A percentile compares a stretch with the other conserved stretches of the same genome.
phyloP scores from a whole-genome alignment of 2,329 filamentous ascomycete genomes.

The Sordariomycetes sp. region DNA sequence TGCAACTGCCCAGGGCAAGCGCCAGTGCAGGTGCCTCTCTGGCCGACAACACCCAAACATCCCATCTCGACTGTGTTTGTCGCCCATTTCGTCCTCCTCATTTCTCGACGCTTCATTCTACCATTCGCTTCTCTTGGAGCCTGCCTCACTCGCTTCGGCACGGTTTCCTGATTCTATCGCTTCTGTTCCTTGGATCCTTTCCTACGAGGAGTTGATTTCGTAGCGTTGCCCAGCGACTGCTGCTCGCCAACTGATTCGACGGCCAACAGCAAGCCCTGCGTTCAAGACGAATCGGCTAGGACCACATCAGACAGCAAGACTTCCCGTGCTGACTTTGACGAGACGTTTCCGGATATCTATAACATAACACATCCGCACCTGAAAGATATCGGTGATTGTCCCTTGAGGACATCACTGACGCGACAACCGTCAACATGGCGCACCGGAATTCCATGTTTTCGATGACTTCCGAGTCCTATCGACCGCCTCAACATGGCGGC shows the following conservation, averaged over 20 bases:
- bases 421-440: constrained; percentile 36
- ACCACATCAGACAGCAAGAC: no score
- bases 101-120: constrained; percentile 2
- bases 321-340: neutral
- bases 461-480: constrained; percentile 53
- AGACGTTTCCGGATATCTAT: neutral
- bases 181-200: constrained; percentile 1
- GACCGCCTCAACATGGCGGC: constrained; percentile 46
- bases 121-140: constrained; percentile 8
- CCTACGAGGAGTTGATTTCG: neutral
- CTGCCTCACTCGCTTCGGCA: constrained; percentile 54
- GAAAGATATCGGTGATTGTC: constrained; percentile 25
- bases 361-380: neutral
- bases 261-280: no score
- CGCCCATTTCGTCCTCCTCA: neutral
- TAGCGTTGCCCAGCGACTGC: no score
- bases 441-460: constrained; percentile 64
- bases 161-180: constrained; percentile 16
- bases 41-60: neutral
- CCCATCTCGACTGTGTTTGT: neutral
- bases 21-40: no score
- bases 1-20: no score
- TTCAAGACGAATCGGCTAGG: no score
- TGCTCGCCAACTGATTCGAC: no score
- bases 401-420: constrained; percentile 22